Percentiles rank a stretch among this genome's conserved stretches.
These are phyloP conservation scores for Macrophomina phaseolina DNA, from an alignment of 2,329 filamentous ascomycete species.

Conservation along the genomic window DNA sequence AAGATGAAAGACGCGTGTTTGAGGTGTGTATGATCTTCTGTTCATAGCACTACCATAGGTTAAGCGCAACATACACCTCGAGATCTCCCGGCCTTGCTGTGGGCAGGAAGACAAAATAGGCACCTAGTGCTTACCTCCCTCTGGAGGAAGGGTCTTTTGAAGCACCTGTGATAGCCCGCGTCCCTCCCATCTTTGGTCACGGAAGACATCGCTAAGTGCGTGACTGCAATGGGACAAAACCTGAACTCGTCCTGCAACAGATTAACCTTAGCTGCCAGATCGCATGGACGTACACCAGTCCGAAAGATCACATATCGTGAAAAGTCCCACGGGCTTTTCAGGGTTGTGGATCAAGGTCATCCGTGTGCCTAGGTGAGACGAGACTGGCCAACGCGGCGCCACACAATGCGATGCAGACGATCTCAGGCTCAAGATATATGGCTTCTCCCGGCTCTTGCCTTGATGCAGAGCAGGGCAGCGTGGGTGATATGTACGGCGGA, in stretches of 20 bases:
- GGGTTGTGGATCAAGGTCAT: too few relatives aligned
- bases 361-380: too few relatives aligned
- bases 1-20: slow-evolving; percentile 38
- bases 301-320: too few relatives aligned
- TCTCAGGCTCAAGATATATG: too few relatives aligned
- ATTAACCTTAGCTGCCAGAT: too few relatives aligned
- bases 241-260: too few relatives aligned
- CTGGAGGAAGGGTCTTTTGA: not conserved
- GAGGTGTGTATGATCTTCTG: slow-evolving; percentile 38
- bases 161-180: not conserved
- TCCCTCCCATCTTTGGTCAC: not conserved
- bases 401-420: too few relatives aligned
- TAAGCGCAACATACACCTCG: slow-evolving; percentile 26
- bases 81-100: not conserved
- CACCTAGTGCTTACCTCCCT: slow-evolving; percentile 1
- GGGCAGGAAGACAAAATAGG: not conserved
- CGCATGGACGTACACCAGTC: too few relatives aligned
- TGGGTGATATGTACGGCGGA: slow-evolving; percentile 56
- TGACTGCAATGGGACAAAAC: not conserved
- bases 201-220: not conserved
- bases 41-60: slow-evolving; percentile 40
- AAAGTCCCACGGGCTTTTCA: too few relatives aligned
- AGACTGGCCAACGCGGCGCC: too few relatives aligned
- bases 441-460: too few relatives aligned
- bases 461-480: not conserved